A percentile compares a stretch with the other conserved stretches of the same genome.
Evolutionary conservation across 2,329 filamentous ascomycete species (phyloP).

Genomic region (Geosmithia morbida): DNA sequence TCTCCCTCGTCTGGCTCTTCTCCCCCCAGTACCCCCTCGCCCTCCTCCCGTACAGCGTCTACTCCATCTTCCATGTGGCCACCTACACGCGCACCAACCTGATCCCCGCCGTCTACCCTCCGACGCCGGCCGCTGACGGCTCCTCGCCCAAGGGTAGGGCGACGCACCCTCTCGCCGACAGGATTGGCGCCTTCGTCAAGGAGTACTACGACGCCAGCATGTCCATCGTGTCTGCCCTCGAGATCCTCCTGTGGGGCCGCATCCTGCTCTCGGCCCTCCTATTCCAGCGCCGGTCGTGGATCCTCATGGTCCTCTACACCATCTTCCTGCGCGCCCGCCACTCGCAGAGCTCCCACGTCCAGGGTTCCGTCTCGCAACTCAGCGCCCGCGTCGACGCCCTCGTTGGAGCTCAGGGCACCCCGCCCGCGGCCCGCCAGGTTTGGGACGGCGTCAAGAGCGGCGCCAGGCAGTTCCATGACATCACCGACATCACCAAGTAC

Average conservation of each 20-base stretch:
- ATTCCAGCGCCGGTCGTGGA: slow-evolving; percentile 85
- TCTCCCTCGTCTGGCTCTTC: slow-evolving; percentile 93
- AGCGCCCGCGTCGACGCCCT: slow-evolving; percentile 66
- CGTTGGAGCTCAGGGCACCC: slow-evolving; percentile 74
- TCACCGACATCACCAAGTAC: slow-evolving; percentile 68
- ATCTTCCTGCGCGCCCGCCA: slow-evolving; percentile 84
- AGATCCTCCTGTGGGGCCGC: slow-evolving; percentile 78
- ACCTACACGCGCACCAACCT: slow-evolving; percentile 92
- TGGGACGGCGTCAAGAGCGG: slow-evolving; percentile 70
- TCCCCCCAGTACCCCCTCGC: slow-evolving; percentile 80
- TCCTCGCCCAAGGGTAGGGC: slow-evolving; percentile 36
- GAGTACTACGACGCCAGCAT: slow-evolving; percentile 95
- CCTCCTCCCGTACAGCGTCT: slow-evolving; percentile 86
- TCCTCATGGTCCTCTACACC: slow-evolving; percentile 74
- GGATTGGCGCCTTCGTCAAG: slow-evolving; percentile 89
- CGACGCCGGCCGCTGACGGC: slow-evolving; percentile 38
- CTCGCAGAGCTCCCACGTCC: slow-evolving; percentile 85
- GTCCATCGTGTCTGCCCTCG: slow-evolving; percentile 78
- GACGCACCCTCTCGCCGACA: slow-evolving; percentile 55
- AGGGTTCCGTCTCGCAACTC: slow-evolving; percentile 60
- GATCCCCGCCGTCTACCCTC: slow-evolving; percentile 71
- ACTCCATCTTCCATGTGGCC: slow-evolving; percentile 96
- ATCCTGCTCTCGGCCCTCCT: slow-evolving; percentile 67
- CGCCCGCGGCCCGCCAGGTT: slow-evolving; percentile 60
- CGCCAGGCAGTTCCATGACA: slow-evolving; percentile 60